A percentile compares a stretch with the other conserved stretches of the same genome.
phyloP scores from a whole-genome alignment of 345 rosid species.

The Garcia nutans region DNA sequence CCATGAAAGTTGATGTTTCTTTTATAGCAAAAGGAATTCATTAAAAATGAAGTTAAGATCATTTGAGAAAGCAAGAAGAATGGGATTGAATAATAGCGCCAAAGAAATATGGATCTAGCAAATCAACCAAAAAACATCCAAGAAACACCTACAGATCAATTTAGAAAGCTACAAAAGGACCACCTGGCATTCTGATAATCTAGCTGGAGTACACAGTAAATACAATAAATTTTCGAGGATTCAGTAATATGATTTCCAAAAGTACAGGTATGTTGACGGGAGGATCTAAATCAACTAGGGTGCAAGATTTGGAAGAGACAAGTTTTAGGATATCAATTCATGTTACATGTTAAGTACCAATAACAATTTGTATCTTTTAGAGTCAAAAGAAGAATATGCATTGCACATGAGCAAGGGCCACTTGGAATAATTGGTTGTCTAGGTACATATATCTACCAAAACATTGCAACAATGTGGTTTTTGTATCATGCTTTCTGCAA shows the following conservation, averaged over 20 bases:
- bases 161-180: not conserved
- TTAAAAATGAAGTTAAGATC: not conserved
- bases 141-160: not conserved
- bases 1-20: too few species aligned
- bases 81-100: not conserved
- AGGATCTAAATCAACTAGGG: not conserved
- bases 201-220: not conserved
- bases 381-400: not conserved
- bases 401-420: not conserved
- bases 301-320: not conserved
- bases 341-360: not conserved
- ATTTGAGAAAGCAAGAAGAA: not conserved
- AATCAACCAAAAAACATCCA: not conserved
- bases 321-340: not conserved
- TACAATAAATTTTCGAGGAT: not conserved
- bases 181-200: not conserved
- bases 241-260: not conserved
- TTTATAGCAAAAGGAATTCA: too few species aligned
- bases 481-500: not conserved
- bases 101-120: not conserved
- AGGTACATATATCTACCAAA: not conserved
- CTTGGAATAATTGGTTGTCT: not conserved
- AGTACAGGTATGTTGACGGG: not conserved
- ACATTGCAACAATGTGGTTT: not conserved
- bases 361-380: not conserved